A percentile compares a stretch with the other conserved stretches of the same genome.
Conservation (phyloP, 148 eudicot genomes). For the Hydrangea macrophylla region DNA sequence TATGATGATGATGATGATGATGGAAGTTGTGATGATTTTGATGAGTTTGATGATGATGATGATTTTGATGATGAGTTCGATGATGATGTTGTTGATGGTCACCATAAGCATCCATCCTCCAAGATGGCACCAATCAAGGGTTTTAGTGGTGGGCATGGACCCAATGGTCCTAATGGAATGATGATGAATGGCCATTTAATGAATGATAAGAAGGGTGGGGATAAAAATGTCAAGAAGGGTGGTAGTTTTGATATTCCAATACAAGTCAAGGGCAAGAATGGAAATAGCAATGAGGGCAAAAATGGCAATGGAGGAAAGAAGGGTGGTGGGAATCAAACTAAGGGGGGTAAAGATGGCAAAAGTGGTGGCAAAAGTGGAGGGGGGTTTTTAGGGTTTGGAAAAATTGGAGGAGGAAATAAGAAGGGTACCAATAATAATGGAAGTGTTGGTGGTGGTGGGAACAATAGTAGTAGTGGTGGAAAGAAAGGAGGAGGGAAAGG, state of each 20-base stretch:
- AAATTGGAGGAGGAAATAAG: slow-evolving; percentile 19
- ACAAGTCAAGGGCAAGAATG: slow-evolving; percentile 28
- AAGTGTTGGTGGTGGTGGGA: slow-evolving; percentile 24
- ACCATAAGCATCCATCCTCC: slow-evolving; percentile 26
- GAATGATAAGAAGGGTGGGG: slow-evolving; percentile 29
- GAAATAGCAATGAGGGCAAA: slow-evolving; percentile 22
- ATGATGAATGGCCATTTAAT: slow-evolving; percentile 28
- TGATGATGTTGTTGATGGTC: slow-evolving; percentile 38
- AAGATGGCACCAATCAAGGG: slow-evolving; percentile 30
- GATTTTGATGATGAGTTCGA: slow-evolving; percentile 35
- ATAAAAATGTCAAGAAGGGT: slow-evolving; percentile 36
- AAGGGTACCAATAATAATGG: slow-evolving; percentile 23
- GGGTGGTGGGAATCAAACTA: slow-evolving; percentile 19
- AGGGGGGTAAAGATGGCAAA: slow-evolving; percentile 12
- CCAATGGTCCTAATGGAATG: slow-evolving; percentile 27
- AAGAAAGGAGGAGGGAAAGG: slow-evolving; percentile 37
- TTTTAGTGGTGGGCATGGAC: slow-evolving; percentile 30
- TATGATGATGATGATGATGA: slow-evolving; percentile 36
- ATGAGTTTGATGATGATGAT: slow-evolving; percentile 41
- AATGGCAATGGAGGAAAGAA: slow-evolving; percentile 33
- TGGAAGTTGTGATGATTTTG: slow-evolving; percentile 41
- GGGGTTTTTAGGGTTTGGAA: slow-evolving; percentile 23
- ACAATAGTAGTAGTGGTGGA: slow-evolving; percentile 22
- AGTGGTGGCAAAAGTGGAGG: slow-evolving; percentile 27
- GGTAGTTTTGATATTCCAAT: slow-evolving; percentile 29